These are phyloP conservation scores for Phytophthora megakarya DNA, from an alignment of 352 stramenopile genomes.

Conservation along the genomic window DNA sequence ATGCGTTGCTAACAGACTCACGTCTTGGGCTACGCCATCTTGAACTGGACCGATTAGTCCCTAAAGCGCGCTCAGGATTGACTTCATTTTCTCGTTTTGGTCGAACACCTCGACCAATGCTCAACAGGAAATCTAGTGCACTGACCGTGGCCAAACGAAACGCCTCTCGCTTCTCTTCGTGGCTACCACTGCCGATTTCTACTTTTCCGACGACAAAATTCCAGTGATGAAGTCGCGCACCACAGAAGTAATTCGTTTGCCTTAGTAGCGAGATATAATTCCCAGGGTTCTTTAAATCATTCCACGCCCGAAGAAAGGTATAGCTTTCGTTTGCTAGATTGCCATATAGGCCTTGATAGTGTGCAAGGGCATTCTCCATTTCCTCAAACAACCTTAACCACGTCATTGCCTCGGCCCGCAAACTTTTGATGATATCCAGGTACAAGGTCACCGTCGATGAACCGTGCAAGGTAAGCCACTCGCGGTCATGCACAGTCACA, in stretches of 20 bases:
- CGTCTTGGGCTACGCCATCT: slow-evolving; percentile 22
- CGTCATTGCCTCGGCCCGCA: slow-evolving; percentile 47
- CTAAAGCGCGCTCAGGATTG: slow-evolving; percentile 4
- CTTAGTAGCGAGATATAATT: slow-evolving; percentile 44
- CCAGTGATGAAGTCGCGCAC: slow-evolving; percentile 60
- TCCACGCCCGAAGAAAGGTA: slow-evolving; percentile 62
- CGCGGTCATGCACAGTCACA: slow-evolving; percentile 50
- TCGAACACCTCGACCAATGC: slow-evolving; percentile 6
- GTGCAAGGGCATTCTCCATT: slow-evolving; percentile 35
- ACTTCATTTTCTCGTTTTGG: slow-evolving; percentile 9
- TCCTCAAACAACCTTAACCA: slow-evolving; percentile 57
- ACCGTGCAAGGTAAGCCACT: slow-evolving; percentile 54
- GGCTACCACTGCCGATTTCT: slow-evolving; percentile 70
- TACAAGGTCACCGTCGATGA: slow-evolving; percentile 54
- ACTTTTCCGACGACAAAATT: slow-evolving; percentile 66
- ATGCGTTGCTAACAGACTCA: slow-evolving; percentile 11
- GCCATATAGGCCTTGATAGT: slow-evolving; percentile 23
- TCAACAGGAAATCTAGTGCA: slow-evolving; percentile 52
- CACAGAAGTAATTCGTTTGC: slow-evolving; percentile 57
- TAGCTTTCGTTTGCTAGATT: slow-evolving; percentile 35
- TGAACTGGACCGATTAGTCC: not conserved
- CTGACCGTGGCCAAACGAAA: slow-evolving; percentile 50
- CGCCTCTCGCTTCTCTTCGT: slow-evolving; percentile 54
- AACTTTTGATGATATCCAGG: slow-evolving; percentile 46
- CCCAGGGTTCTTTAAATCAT: slow-evolving; percentile 45